Evolutionary conservation across 768 basidiomycete genomes (phyloP).

Genomic region (Mycena leptocephala): DNA sequence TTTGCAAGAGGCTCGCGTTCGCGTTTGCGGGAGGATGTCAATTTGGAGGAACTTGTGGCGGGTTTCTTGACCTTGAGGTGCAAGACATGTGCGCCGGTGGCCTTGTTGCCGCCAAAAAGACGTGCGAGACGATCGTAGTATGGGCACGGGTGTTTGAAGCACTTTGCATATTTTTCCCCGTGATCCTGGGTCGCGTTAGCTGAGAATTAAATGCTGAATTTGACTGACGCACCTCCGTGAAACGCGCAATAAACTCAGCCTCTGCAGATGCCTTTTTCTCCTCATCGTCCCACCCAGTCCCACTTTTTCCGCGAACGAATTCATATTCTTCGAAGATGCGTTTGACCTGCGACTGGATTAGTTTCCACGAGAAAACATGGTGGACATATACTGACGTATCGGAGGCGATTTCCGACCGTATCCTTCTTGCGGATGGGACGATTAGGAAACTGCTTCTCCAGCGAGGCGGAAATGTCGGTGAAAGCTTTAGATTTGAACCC

Average conservation of each 20-base stretch:
- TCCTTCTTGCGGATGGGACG: not conserved
- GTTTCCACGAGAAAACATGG: not conserved
- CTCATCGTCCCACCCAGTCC: constrained; percentile 15
- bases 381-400: not conserved
- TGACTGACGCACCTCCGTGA: too few relatives aligned
- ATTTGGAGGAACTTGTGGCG: too few relatives aligned
- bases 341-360: constrained; percentile 20
- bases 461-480: not conserved
- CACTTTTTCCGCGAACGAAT: not conserved
- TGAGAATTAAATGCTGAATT: too few relatives aligned
- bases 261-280: constrained; percentile 1
- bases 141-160: too few relatives aligned
- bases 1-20: too few relatives aligned
- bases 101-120: too few relatives aligned
- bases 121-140: too few relatives aligned
- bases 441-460: not conserved
- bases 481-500: not conserved
- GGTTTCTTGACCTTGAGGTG: too few relatives aligned
- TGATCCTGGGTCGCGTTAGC: too few relatives aligned
- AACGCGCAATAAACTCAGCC: not conserved
- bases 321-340: not conserved
- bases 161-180: too few relatives aligned
- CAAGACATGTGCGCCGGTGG: too few relatives aligned
- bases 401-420: not conserved
- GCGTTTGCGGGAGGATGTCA: too few relatives aligned